A percentile compares a stretch with the other conserved stretches of the same genome.
Evolutionary conservation across 768 basidiomycete genomes (phyloP).

Genomic region (Cystobasidiopsis lactophilus): DNA sequence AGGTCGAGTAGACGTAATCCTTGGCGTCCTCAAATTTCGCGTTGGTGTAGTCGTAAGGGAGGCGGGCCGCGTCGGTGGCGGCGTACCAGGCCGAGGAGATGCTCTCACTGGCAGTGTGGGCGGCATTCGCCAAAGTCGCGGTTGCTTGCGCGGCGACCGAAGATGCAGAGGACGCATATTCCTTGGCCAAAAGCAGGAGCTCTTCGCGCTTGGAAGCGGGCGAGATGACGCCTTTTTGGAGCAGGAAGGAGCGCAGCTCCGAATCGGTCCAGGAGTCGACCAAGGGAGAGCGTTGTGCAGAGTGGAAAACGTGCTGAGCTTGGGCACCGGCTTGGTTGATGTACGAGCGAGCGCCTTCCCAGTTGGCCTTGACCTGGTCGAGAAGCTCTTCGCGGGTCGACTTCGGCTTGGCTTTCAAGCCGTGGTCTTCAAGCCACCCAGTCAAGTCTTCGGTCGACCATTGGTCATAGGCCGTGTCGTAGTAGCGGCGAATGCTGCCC

Average conservation of each 20-base stretch:
- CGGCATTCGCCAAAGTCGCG: conserved; percentile 18
- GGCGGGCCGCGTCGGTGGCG: conserved; percentile 11
- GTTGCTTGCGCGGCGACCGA: conserved; percentile 21
- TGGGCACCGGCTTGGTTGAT: conserved; percentile 30
- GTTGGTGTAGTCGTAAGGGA: conserved; percentile 15
- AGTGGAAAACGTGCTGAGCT: conserved; percentile 40
- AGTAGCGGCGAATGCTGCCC: conserved; percentile 7
- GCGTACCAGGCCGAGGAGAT: conserved; percentile 15
- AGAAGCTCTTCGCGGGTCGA: conserved; percentile 12
- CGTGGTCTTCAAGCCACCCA: conserved; percentile 9
- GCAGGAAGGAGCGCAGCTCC: conserved; percentile 53
- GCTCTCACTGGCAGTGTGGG: conserved; percentile 12
- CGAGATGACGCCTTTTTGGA: conserved; percentile 66
- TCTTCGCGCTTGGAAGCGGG: conserved; percentile 60
- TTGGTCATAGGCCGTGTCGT: conserved; percentile 22
- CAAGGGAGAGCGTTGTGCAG: conserved; percentile 17
- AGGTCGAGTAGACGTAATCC: conserved; percentile 73
- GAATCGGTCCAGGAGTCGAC: conserved; percentile 51
- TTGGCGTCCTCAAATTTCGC: conserved; percentile 32
- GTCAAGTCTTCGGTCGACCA: conserved; percentile 12
- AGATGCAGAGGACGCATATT: conserved; percentile 28
- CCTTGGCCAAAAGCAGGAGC: conserved; percentile 53
- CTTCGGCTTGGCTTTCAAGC: conserved; percentile 9
- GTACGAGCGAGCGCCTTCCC: conserved; percentile 26
- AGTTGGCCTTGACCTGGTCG: conserved; percentile 37